These are phyloP conservation scores for Coniella lustricola DNA, from an alignment of 2,329 filamentous ascomycete species.

Conservation along the genomic window DNA sequence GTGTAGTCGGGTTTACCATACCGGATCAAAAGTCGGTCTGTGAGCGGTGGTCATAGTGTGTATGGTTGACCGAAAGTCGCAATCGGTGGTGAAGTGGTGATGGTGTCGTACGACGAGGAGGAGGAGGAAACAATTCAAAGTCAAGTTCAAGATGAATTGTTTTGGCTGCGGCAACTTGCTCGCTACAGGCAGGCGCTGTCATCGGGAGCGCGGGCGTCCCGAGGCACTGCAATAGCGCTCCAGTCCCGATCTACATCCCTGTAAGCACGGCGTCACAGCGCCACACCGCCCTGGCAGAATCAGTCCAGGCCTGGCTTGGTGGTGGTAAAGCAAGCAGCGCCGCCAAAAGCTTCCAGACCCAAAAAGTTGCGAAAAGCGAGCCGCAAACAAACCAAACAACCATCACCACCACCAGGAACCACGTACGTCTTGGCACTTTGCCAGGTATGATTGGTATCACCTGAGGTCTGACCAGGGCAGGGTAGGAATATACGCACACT, in stretches of 20 bases:
- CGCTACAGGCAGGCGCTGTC: neutral
- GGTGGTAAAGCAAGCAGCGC: neutral
- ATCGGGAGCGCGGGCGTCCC: constrained; percentile 4
- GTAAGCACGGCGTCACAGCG: constrained; percentile 10
- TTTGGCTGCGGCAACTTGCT: neutral
- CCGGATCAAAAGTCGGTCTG: constrained; percentile 93
- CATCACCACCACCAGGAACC: neutral
- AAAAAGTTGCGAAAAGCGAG: constrained; percentile 8
- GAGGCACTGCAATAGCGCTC: constrained; percentile 2
- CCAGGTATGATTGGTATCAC: constrained; percentile 17
- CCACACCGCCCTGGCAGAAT: constrained; percentile 14
- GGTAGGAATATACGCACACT: neutral
- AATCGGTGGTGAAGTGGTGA: neutral
- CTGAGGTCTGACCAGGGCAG: constrained; percentile 17
- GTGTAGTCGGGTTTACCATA: constrained; percentile 34
- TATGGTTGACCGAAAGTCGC: neutral
- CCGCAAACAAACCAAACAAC: neutral
- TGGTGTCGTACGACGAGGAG: too few relatives aligned
- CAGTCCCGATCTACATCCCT: constrained; percentile 1
- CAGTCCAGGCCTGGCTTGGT: constrained; percentile 2
- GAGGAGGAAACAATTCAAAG: neutral
- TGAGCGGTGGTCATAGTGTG: constrained; percentile 59
- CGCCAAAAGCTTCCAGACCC: neutral
- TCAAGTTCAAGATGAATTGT: neutral
- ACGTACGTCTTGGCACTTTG: neutral